Percentiles rank a stretch among this genome's conserved stretches.
Conservation (phyloP, 1,284 basidiomycete species). For the Exobasidium cylindrosporum region DNA sequence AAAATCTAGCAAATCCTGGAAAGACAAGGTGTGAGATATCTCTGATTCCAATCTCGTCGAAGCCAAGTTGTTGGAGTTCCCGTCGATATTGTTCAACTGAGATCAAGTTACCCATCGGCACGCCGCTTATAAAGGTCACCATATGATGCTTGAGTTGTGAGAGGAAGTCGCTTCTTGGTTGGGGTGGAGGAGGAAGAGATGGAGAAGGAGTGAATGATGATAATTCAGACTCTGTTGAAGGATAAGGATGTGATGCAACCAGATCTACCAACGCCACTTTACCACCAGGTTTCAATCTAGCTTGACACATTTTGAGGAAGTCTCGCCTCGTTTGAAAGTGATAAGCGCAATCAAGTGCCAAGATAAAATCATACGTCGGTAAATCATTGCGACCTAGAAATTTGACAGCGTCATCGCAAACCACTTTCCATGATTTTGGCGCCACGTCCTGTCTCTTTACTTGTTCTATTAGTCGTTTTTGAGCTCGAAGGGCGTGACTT, state of each 20-base stretch:
- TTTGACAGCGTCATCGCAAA: conserved; percentile 30
- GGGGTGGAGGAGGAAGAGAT: conserved; percentile 3
- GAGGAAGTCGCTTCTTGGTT: not conserved
- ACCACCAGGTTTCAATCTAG: conserved; percentile 33
- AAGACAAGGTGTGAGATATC: conserved; percentile 45
- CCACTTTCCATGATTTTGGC: conserved; percentile 19
- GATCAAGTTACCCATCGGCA: conserved; percentile 29
- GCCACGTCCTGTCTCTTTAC: conserved; percentile 1
- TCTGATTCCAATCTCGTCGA: conserved; percentile 26
- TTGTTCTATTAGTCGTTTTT: conserved; percentile 14
- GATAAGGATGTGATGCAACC: conserved; percentile 37
- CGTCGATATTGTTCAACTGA: conserved; percentile 28
- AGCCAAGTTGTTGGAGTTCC: conserved; percentile 26
- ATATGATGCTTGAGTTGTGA: conserved; percentile 21
- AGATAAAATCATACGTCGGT: conserved; percentile 37
- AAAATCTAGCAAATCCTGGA: conserved; percentile 42
- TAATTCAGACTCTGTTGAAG: conserved; percentile 4
- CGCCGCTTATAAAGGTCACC: conserved; percentile 17
- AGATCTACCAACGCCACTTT: conserved; percentile 44
- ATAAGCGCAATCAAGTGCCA: conserved; percentile 53
- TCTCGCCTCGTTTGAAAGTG: conserved; percentile 39
- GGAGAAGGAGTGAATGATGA: conserved; percentile 2
- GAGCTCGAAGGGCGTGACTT: conserved; percentile 31
- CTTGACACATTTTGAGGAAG: conserved; percentile 32
- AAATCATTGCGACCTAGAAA: not conserved